These are phyloP conservation scores for Mollisiaceae sp. DNA, from an alignment of 2,329 filamentous ascomycete species.

Conservation along the genomic window DNA sequence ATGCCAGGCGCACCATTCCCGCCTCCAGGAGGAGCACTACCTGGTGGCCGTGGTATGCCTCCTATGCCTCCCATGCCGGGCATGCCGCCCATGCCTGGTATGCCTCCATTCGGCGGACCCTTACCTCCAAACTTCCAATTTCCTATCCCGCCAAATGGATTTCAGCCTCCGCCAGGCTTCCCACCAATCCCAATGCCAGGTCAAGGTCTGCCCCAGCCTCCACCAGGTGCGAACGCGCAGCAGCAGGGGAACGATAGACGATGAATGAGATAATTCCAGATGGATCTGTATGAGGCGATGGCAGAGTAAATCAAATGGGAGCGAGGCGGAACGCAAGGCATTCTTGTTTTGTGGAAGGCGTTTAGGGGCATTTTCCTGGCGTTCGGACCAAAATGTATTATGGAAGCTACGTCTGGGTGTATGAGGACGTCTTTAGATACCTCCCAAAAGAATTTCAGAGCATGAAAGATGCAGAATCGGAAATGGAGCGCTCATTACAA, in stretches of 20 bases:
- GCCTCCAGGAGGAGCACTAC: not conserved
- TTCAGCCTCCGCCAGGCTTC: conserved; percentile 30
- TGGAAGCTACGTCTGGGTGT: not conserved
- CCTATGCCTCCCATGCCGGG: conserved; percentile 55
- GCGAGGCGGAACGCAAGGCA: not conserved
- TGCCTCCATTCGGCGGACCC: conserved; percentile 50
- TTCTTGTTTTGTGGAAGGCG: not conserved
- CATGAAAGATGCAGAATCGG: not conserved
- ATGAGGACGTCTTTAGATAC: not conserved
- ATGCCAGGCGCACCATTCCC: conserved; percentile 36
- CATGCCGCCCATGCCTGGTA: conserved; percentile 43
- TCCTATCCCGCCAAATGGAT: conserved; percentile 45
- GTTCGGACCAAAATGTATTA: conserved; percentile 7
- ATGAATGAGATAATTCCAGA: conserved; percentile 9
- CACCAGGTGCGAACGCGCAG: conserved; percentile 16
- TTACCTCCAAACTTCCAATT: conserved; percentile 59
- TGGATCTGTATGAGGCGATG: not conserved
- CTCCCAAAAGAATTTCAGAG: not conserved
- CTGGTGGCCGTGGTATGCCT: not conserved
- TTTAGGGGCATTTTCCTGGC: conserved; percentile 5
- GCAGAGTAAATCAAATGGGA: not conserved
- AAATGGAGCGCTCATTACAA: not conserved
- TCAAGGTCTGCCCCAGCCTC: conserved; percentile 6
- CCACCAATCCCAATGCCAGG: conserved; percentile 29
- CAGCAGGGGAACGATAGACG: conserved; percentile 27